Base-by-base conservation (phyloP, 2,329 filamentous ascomycete genomes). In the Metarhizium sp. region DNA sequence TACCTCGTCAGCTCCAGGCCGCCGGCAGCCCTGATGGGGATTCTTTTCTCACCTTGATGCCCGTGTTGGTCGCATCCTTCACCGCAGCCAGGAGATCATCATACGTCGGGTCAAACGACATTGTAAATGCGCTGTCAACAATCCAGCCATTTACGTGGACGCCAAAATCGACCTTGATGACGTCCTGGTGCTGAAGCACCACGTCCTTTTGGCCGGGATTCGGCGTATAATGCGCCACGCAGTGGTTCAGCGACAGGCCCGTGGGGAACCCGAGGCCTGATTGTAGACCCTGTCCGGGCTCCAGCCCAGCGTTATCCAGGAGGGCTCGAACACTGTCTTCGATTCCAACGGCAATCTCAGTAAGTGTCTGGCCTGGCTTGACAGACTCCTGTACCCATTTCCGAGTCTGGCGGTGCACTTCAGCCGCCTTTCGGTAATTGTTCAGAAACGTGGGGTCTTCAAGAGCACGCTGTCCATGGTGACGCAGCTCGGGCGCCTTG, bases 221-320 rank as follows among this genome's bases (percentile, higher is more conserved):
- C 0, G 89, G 89, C 4, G 85, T 90, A 67, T 87, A 94, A 71
- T 94, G 89, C 1, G 90, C 89, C 0, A 87, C 87, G 58, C 86
- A 86, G 64, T 92, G 80, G 69, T 94, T 91, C 60, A 94, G 78
- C 65, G 85, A 90, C 47, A 94, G 73, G 52, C 90, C 90, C 1
- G 87, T 91, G 1, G 90, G 90, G 69, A 94, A 94, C 0, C 87
- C 89, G 78, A 92, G 85, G 38, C 89, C 89, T 29, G 84, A 85
- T 65, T 83, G 82, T 59, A 91, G 75, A 55, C 82, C 82, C 60
- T 91, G 87, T 1, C 90, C 90, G 57, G 88, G 84, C 59, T 87
- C 81, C 25, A 92, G 71, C 1, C 87, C 89, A 61, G 80, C 78
- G 65, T 94, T 87, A 0, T 86, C 88, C 13, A 87, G 82, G 59